A percentile compares a stretch with the other conserved stretches of the same genome.
These are phyloP conservation scores for Penicillium psychrofluorescens DNA, from an alignment of 495 filamentous ascomycete genomes.

Conservation along the genomic window DNA sequence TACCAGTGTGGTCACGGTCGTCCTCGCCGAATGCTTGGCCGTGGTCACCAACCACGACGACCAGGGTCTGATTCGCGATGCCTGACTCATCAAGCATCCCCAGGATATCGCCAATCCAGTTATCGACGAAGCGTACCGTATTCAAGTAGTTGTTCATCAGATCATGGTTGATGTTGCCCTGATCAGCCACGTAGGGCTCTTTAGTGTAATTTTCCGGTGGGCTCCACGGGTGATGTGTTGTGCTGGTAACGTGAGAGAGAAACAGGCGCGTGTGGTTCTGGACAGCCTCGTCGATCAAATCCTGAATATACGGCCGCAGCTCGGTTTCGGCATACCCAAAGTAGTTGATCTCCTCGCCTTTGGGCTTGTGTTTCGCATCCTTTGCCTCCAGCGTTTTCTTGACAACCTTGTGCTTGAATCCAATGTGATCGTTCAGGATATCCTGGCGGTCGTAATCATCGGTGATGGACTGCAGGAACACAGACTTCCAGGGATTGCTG, in stretches of 20 bases:
- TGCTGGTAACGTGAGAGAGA: constrained; percentile 39
- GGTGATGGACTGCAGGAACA: constrained; percentile 41
- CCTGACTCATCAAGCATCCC: constrained; percentile 39
- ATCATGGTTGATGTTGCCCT: constrained; percentile 20
- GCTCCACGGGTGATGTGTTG: constrained; percentile 39
- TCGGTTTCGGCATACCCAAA: constrained; percentile 40
- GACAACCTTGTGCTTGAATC: constrained; percentile 28
- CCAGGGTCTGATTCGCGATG: constrained; percentile 41
- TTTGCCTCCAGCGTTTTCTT: constrained; percentile 22
- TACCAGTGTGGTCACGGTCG: constrained; percentile 26
- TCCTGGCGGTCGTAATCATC: constrained; percentile 38
- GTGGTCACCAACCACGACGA: constrained; percentile 43
- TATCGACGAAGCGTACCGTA: constrained; percentile 33
- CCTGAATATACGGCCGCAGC: constrained; percentile 32
- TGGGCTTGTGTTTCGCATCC: constrained; percentile 20
- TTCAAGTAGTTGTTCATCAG: constrained; percentile 37
- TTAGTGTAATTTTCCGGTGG: constrained; percentile 25
- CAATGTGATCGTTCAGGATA: constrained; percentile 29
- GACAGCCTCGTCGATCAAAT: constrained; percentile 33
- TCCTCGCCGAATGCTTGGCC: constrained; percentile 36
- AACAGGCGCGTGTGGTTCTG: constrained; percentile 37
- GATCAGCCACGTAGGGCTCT: constrained; percentile 25
- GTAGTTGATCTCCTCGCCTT: constrained; percentile 34
- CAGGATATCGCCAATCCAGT: constrained; percentile 40
- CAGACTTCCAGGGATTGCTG: constrained; percentile 31